These are phyloP conservation scores for Stephania cephalantha DNA, from an alignment of 164 flowering plant species.

Conservation along the genomic window DNA sequence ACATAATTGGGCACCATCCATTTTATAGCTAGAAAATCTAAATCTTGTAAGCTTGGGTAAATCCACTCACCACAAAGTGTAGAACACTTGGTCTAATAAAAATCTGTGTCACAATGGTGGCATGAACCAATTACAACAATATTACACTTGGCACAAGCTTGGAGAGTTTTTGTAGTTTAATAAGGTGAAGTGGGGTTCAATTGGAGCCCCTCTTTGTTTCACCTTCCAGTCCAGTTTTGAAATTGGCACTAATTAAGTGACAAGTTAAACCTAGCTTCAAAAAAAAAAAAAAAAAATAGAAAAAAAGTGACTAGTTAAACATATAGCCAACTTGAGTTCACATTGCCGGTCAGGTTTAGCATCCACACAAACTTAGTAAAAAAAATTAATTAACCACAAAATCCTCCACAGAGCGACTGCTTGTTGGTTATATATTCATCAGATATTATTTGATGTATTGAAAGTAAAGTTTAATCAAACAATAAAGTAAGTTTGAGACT, in stretches of 20 bases:
- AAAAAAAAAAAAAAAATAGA: too few relatives aligned
- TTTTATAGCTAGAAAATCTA: not conserved
- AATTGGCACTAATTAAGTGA: not conserved
- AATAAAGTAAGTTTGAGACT: not conserved
- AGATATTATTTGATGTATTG: not conserved
- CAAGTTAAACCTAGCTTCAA: not conserved
- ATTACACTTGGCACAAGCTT: slow-evolving; percentile 4
- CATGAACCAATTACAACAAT: slow-evolving; percentile 1
- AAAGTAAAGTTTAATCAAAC: not conserved
- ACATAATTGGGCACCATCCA: not conserved
- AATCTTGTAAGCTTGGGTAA: not conserved
- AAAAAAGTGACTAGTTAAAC: too few relatives aligned
- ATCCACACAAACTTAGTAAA: too few relatives aligned
- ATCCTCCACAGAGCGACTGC: too few relatives aligned
- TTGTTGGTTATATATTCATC: too few relatives aligned
- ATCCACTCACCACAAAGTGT: not conserved
- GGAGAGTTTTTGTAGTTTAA: not conserved
- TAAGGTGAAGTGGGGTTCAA: not conserved
- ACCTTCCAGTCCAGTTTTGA: not conserved
- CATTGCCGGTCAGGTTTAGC: too few relatives aligned
- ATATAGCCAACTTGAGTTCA: too few relatives aligned
- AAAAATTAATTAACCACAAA: too few relatives aligned
- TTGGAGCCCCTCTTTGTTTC: not conserved
- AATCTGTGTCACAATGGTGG: not conserved
- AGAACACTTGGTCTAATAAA: not conserved